Evolutionary conservation across 192 early-diverging fungal genomes (phyloP).

Genomic region (Lunasporangiospora selenospora): DNA sequence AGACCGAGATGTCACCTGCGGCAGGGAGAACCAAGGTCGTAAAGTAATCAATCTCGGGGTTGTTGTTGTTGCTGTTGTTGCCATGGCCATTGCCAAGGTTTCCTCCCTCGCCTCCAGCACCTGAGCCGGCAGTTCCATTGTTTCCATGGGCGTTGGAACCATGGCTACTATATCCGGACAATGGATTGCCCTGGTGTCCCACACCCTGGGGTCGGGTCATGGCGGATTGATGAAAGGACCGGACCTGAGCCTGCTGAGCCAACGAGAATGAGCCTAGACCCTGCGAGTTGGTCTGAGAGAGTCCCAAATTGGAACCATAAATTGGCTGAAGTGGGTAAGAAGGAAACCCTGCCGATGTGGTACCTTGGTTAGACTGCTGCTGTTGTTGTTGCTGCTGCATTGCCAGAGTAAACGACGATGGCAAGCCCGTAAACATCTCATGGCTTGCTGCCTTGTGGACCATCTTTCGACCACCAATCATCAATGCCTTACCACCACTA

Average conservation of each 20-base stretch:
- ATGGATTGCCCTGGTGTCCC: no score
- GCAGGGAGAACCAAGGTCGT: conserved; percentile 1
- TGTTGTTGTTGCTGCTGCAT: no score
- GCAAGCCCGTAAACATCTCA: neutral
- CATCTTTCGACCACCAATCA: neutral
- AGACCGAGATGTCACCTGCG: conserved; percentile 1
- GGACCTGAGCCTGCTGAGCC: conserved; percentile 8
- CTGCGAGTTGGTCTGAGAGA: conserved; percentile 9
- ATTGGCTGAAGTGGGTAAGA: neutral
- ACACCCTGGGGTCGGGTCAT: neutral
- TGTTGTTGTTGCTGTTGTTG: conserved; percentile 4
- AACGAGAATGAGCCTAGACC: conserved; percentile 1
- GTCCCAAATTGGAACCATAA: conserved; percentile 9
- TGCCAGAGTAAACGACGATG: neutral
- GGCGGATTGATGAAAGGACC: neutral
- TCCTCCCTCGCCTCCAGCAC: no score
- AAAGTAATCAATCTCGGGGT: neutral
- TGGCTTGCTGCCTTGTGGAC: conserved; percentile 1
- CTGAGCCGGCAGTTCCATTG: no score
- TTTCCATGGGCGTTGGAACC: no score
- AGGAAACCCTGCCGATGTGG: no score
- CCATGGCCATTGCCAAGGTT: no score
- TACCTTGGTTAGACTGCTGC: no score
- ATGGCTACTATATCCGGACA: no score
- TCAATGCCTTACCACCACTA: neutral